Evolutionary conservation across 345 rosid genomes (phyloP).

Genomic region (Citrus sp.): DNA sequence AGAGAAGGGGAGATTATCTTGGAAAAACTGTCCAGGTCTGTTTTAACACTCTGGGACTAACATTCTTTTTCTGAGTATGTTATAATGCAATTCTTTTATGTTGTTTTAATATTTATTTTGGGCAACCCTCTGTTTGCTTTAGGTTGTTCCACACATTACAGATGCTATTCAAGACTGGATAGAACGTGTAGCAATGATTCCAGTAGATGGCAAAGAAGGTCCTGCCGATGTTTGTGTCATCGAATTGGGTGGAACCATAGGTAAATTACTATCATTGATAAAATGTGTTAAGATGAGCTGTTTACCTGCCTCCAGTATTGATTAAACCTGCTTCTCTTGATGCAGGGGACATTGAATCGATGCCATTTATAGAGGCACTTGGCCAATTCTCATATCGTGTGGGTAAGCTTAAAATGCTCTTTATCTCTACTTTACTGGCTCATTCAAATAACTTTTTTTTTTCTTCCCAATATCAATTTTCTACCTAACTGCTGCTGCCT

Average conservation of each 20-base stretch:
- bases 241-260: slow-evolving; percentile 97
- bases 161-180: slow-evolving; percentile 97
- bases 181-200: slow-evolving; percentile 75
- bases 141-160: slow-evolving; percentile 98
- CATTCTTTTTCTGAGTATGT: not conserved
- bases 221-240: slow-evolving; percentile 97
- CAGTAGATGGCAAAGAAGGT: slow-evolving; percentile 84
- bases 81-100: not conserved
- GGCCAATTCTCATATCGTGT: slow-evolving; percentile 92
- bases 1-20: slow-evolving; percentile 94
- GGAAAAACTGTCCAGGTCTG: slow-evolving; percentile 96
- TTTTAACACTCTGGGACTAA: not conserved
- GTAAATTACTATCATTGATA: slow-evolving; percentile 26
- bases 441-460: not conserved
- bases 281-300: not conserved
- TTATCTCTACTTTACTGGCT: not conserved
- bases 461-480: not conserved
- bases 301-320: not conserved
- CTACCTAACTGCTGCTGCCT: slow-evolving; percentile 21
- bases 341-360: slow-evolving; percentile 96
- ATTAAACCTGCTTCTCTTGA: not conserved
- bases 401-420: slow-evolving; percentile 40
- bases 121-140: slow-evolving; percentile 5
- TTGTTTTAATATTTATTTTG: not conserved
- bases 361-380: slow-evolving; percentile 96